Percentiles rank a stretch among this genome's conserved stretches.
Conservation (phyloP, 257 asterid species). For the Leptodermis oblonga region DNA sequence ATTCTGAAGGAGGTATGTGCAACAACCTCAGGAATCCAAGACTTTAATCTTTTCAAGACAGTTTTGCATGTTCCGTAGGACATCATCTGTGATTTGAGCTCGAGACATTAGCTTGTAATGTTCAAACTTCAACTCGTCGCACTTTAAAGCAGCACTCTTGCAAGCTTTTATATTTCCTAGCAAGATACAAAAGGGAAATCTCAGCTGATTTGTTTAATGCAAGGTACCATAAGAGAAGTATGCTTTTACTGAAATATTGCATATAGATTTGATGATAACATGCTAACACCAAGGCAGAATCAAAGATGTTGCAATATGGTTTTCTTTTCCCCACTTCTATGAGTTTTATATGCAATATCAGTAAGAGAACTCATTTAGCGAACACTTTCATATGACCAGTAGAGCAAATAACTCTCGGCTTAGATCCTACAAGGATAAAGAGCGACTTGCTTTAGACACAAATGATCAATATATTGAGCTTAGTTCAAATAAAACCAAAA, state of each 20-base stretch:
- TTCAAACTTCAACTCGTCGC: conserved; percentile 72
- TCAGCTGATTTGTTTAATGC: background rate
- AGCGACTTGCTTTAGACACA: background rate
- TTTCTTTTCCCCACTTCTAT: background rate
- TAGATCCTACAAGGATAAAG: background rate
- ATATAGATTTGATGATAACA: background rate
- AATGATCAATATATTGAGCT: background rate
- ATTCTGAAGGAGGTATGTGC: background rate
- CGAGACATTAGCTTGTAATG: conserved; percentile 59
- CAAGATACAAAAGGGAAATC: conserved; percentile 6
- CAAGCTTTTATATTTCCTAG: conserved; percentile 81
- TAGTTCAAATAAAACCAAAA: background rate
- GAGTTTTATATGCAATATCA: background rate
- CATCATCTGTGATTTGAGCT: conserved; percentile 37
- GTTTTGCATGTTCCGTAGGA: conserved; percentile 60
- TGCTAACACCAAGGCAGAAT: background rate
- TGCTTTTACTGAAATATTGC: background rate
- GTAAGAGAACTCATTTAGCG: background rate
- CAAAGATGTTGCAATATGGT: background rate
- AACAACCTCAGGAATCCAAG: conserved; percentile 62
- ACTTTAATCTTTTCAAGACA: conserved; percentile 64
- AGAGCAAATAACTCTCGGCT: background rate
- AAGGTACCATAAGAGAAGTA: background rate
- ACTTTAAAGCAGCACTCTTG: conserved; percentile 73
- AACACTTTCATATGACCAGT: background rate